Evolutionary conservation across 805 yeast genomes (phyloP).

Genomic region (Ogataea pignaliae): DNA sequence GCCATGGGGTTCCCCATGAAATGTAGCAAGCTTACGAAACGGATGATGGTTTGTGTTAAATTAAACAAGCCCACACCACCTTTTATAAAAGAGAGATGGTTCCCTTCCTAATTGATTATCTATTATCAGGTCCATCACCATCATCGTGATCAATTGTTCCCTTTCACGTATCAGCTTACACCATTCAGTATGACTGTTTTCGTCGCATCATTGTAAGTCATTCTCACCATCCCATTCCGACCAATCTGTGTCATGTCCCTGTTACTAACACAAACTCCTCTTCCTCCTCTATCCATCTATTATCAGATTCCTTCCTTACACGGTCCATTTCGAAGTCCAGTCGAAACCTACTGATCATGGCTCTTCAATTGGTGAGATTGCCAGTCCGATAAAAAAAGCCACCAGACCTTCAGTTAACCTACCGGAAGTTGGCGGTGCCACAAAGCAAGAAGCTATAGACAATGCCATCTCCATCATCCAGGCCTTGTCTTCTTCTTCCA

Average conservation of each 20-base stretch:
- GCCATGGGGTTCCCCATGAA: too few relatives aligned
- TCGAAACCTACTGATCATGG: constrained; percentile 12
- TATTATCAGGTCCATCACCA: too few relatives aligned
- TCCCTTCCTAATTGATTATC: too few relatives aligned
- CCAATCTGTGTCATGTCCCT: not conserved
- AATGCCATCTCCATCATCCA: too few relatives aligned
- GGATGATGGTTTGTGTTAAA: not conserved
- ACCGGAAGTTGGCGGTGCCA: too few relatives aligned
- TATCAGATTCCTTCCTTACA: constrained; percentile 61
- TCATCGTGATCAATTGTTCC: too few relatives aligned
- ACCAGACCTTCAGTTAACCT: not conserved
- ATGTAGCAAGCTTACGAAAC: not conserved
- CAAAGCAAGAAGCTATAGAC: too few relatives aligned
- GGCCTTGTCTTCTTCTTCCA: not conserved
- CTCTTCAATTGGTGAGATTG: constrained; percentile 19
- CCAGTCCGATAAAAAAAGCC: constrained; percentile 17
- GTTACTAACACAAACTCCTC: constrained; percentile 11
- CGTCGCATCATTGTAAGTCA: constrained; percentile 63
- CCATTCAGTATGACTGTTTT: constrained; percentile 64
- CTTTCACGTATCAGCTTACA: too few relatives aligned
- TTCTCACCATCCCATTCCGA: too few relatives aligned
- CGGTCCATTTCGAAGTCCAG: constrained; percentile 60
- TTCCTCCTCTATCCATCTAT: constrained; percentile 9
- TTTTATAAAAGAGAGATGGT: too few relatives aligned
- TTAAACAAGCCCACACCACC: too few relatives aligned